Percentiles rank a stretch among this genome's conserved stretches.
Evolutionary conservation across 352 stramenopile species (phyloP).

Genomic region (Phytophthora europaea): DNA sequence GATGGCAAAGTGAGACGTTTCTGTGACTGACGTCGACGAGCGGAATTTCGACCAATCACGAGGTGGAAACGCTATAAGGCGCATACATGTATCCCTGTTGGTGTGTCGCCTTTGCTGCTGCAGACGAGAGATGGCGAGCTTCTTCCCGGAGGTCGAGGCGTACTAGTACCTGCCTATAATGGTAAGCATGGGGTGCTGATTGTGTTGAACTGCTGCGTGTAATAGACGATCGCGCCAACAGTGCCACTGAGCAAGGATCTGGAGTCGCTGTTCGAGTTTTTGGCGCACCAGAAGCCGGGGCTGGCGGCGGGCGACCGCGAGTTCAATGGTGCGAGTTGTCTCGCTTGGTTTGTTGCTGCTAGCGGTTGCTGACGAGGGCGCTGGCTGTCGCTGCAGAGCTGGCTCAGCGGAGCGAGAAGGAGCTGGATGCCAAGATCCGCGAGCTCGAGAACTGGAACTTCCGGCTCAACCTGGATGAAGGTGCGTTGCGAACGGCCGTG

Average conservation of each 20-base stretch:
- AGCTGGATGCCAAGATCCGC: constrained; percentile 74
- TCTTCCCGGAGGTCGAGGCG: constrained; percentile 33
- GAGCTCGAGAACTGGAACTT: constrained; percentile 90
- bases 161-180: not conserved
- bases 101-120: not conserved
- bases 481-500: constrained; percentile 27
- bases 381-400: constrained; percentile 44
- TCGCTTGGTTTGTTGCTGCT: not conserved
- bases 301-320: constrained; percentile 47
- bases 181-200: not conserved
- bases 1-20: constrained; percentile 12
- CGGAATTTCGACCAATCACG: constrained; percentile 25
- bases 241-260: constrained; percentile 64
- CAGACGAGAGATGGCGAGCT: constrained; percentile 27
- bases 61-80: not conserved
- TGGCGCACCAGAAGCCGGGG: constrained; percentile 56
- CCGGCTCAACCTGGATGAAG: constrained; percentile 82
- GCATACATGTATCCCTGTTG: not conserved
- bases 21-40: constrained; percentile 6
- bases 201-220: not conserved
- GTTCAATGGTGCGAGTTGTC: constrained; percentile 39
- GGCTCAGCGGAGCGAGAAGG: constrained; percentile 63
- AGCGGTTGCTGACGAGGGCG: not conserved
- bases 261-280: constrained; percentile 65
- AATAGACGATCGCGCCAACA: constrained; percentile 61